phyloP scores from a whole-genome alignment of 2,329 filamentous ascomycete genomes.

The Blastomyces silverae region DNA sequence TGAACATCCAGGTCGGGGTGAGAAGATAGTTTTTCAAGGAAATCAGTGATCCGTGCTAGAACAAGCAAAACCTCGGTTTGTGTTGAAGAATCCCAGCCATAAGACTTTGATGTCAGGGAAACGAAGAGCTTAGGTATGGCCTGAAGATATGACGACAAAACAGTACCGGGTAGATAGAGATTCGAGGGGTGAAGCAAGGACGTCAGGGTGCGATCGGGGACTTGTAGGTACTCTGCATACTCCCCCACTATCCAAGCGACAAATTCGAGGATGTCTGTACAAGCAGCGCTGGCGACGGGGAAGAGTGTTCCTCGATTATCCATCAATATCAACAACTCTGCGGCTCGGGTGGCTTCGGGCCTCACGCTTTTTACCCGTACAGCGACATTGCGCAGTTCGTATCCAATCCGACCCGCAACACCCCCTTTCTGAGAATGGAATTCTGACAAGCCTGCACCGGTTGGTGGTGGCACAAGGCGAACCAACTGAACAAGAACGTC shows the following conservation, averaged over 20 bases:
- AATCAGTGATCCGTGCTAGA: slow-evolving; percentile 73
- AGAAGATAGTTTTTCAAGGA: slow-evolving; percentile 67
- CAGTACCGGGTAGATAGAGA: slow-evolving; percentile 53
- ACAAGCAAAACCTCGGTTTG: slow-evolving; percentile 70
- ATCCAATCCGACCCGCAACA: slow-evolving; percentile 55
- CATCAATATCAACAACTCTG: slow-evolving; percentile 62
- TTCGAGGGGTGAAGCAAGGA: slow-evolving; percentile 63
- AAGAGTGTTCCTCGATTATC: slow-evolving; percentile 55
- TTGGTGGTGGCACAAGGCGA: slow-evolving; percentile 47
- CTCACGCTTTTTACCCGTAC: slow-evolving; percentile 85
- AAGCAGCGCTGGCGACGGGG: slow-evolving; percentile 45
- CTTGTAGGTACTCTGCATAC: slow-evolving; percentile 65
- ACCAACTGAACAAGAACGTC: slow-evolving; percentile 82
- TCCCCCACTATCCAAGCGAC: slow-evolving; percentile 84
- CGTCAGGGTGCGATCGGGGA: slow-evolving; percentile 65
- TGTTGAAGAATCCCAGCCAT: slow-evolving; percentile 64
- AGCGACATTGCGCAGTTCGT: slow-evolving; percentile 80
- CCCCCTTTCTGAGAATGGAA: slow-evolving; percentile 20
- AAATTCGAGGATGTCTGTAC: slow-evolving; percentile 62
- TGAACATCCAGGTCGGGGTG: slow-evolving; percentile 92
- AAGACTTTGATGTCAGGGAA: slow-evolving; percentile 58
- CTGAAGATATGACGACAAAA: slow-evolving; percentile 74
- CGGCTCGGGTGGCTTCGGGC: slow-evolving; percentile 70
- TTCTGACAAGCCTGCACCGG: slow-evolving; percentile 24
- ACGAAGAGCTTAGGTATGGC: slow-evolving; percentile 80